A percentile compares a stretch with the other conserved stretches of the same genome.
These are phyloP conservation scores for Botrytis byssoidea DNA, from an alignment of 2,329 filamentous ascomycete genomes.

Conservation along the genomic window DNA sequence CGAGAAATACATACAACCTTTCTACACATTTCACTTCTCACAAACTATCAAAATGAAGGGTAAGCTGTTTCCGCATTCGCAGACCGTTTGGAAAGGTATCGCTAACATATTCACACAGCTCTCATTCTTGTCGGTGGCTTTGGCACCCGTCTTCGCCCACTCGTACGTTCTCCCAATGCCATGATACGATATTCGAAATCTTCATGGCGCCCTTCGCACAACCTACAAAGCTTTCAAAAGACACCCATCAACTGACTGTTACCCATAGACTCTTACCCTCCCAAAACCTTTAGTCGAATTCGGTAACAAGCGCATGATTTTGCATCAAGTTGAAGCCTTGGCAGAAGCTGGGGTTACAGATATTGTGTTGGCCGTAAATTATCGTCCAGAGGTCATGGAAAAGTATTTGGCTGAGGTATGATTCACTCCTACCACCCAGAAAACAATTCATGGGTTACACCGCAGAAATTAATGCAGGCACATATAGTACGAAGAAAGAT, in stretches of 20 bases:
- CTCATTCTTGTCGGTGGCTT: slow-evolving; percentile 99
- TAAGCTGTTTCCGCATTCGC: slow-evolving; percentile 23
- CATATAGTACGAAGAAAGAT: slow-evolving; percentile 78
- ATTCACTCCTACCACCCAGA: slow-evolving; percentile 24
- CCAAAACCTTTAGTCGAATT: slow-evolving; percentile 98
- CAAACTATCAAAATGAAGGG: slow-evolving; percentile 38
- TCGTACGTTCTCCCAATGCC: slow-evolving; percentile 60
- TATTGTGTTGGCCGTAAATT: slow-evolving; percentile 98
- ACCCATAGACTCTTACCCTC: slow-evolving; percentile 79
- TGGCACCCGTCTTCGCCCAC: slow-evolving; percentile 93
- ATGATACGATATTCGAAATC: slow-evolving; percentile 25
- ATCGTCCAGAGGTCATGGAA: slow-evolving; percentile 97
- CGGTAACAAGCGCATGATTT: slow-evolving; percentile 98
- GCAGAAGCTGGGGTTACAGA: slow-evolving; percentile 93
- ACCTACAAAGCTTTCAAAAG: slow-evolving; percentile 20
- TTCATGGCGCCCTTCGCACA: slow-evolving; percentile 22
- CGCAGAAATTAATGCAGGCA: slow-evolving; percentile 25
- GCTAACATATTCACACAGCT: slow-evolving; percentile 52
- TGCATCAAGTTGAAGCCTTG: slow-evolving; percentile 94
- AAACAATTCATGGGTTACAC: slow-evolving; percentile 10
- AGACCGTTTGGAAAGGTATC: background rate
- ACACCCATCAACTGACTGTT: slow-evolving; percentile 32
- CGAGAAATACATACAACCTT: slow-evolving; percentile 3
- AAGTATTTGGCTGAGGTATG: slow-evolving; percentile 82
- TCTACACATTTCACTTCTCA: slow-evolving; percentile 21